Evolutionary conservation across 768 basidiomycete genomes (phyloP).

Genomic region (Cantharellus cinnabarinus): DNA sequence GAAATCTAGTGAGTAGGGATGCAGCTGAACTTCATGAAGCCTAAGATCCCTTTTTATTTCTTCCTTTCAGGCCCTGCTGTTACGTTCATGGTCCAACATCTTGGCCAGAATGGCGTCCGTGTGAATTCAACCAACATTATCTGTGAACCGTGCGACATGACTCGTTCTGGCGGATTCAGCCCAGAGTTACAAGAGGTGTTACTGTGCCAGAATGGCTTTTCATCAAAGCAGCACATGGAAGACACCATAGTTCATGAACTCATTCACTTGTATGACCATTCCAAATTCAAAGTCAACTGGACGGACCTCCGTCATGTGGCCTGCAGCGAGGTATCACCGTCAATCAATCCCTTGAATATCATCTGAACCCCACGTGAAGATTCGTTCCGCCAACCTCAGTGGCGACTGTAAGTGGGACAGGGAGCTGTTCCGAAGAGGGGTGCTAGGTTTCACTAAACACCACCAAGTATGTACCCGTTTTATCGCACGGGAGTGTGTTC

Average conservation of each 20-base stretch:
- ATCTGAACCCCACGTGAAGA: slow-evolving; percentile 28
- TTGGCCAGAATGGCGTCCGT: slow-evolving; percentile 51
- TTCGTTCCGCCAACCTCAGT: slow-evolving; percentile 82
- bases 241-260: slow-evolving; percentile 86
- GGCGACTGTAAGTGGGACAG: slow-evolving; percentile 81
- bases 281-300: slow-evolving; percentile 89
- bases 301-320: slow-evolving; percentile 79
- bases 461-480: slow-evolving; percentile 47
- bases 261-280: slow-evolving; percentile 88
- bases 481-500: slow-evolving; percentile 3
- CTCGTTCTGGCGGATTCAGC: slow-evolving; percentile 60
- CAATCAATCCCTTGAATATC: background rate
- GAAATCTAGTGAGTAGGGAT: slow-evolving; percentile 28
- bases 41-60: background rate
- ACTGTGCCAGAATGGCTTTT: slow-evolving; percentile 70
- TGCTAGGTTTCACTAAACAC: slow-evolving; percentile 71
- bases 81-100: slow-evolving; percentile 80
- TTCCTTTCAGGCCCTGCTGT: slow-evolving; percentile 49
- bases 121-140: slow-evolving; percentile 54
- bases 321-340: slow-evolving; percentile 63
- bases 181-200: slow-evolving; percentile 51
- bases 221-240: slow-evolving; percentile 74
- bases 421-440: slow-evolving; percentile 50
- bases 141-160: slow-evolving; percentile 66
- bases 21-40: background rate